These are phyloP conservation scores for Cladophialophora chaetospira DNA, from an alignment of 2,329 filamentous ascomycete genomes.

Conservation along the genomic window DNA sequence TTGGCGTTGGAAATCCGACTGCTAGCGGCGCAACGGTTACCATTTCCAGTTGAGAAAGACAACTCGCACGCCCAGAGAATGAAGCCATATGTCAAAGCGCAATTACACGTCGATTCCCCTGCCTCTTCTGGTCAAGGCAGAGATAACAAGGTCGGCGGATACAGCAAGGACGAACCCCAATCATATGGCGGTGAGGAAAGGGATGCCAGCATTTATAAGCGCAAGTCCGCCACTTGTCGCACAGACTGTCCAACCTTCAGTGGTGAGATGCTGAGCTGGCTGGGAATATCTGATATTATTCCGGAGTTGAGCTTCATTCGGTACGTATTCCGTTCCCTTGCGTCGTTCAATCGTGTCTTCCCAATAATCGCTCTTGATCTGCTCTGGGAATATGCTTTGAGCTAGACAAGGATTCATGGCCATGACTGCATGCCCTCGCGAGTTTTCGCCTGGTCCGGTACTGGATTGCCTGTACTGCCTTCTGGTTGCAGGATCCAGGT, in stretches of 20 bases:
- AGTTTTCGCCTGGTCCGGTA: slow-evolving; percentile 5
- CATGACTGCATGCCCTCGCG: slow-evolving; percentile 1
- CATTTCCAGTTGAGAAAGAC: slow-evolving; percentile 59
- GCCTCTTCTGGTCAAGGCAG: slow-evolving; percentile 43
- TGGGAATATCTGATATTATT: slow-evolving; percentile 58
- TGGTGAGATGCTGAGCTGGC: slow-evolving; percentile 61
- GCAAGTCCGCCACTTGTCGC: slow-evolving; percentile 57
- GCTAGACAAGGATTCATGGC: too few species aligned
- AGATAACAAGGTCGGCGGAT: slow-evolving; percentile 55
- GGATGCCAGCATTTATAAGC: slow-evolving; percentile 55
- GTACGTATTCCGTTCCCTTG: slow-evolving; percentile 51
- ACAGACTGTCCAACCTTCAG: slow-evolving; percentile 68
- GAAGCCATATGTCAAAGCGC: slow-evolving; percentile 74
- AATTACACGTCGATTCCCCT: slow-evolving; percentile 76
- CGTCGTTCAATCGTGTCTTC: neutral
- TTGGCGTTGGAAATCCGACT: slow-evolving; percentile 72
- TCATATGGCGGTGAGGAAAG: slow-evolving; percentile 50
- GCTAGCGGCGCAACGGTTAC: slow-evolving; percentile 74
- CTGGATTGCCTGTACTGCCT: slow-evolving; percentile 2
- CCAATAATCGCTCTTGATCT: neutral
- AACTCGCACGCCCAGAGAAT: slow-evolving; percentile 51
- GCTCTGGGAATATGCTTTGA: neutral
- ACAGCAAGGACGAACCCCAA: slow-evolving; percentile 34
- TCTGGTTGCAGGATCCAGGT: neutral
- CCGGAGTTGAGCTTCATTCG: slow-evolving; percentile 72